These are phyloP conservation scores for Ailanthus altissimus DNA, from an alignment of 345 rosid species.

Conservation along the genomic window DNA sequence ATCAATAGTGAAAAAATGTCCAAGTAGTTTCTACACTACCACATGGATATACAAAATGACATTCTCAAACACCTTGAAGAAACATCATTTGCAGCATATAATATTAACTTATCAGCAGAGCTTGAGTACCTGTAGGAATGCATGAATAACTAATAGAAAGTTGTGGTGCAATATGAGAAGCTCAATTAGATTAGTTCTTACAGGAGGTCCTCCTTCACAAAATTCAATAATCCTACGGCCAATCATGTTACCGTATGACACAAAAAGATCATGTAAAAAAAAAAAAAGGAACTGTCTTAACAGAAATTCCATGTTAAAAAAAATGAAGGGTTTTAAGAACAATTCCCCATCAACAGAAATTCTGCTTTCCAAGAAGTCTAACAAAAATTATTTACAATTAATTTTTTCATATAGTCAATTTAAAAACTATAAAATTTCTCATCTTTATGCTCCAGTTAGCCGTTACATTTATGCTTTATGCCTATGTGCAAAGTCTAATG, in stretches of 20 bases:
- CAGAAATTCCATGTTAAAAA: too few species aligned
- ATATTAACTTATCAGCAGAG: neutral
- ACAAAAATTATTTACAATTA: neutral
- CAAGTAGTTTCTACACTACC: neutral
- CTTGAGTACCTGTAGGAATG: neutral
- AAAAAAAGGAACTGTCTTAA: neutral
- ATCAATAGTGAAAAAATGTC: neutral
- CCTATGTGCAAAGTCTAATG: neutral
- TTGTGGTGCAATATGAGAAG: neutral
- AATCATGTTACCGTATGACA: constrained; percentile 63
- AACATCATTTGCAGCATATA: neutral
- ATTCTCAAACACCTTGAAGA: neutral
- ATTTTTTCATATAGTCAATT: neutral
- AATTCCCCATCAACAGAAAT: neutral
- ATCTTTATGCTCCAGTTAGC: too few species aligned
- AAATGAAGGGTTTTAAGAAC: neutral
- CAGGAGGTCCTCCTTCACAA: constrained; percentile 84
- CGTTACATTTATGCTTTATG: too few species aligned
- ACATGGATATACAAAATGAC: neutral
- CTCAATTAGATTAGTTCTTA: constrained; percentile 39
- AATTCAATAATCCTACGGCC: constrained; percentile 78
- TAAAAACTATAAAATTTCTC: too few species aligned
- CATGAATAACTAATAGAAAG: constrained; percentile 1
- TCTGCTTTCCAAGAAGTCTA: neutral
- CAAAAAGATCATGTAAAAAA: neutral